Percentiles rank a stretch among this genome's conserved stretches.
Evolutionary conservation across 148 eudicot species (phyloP).

Genomic region (Rhododendron molle): DNA sequence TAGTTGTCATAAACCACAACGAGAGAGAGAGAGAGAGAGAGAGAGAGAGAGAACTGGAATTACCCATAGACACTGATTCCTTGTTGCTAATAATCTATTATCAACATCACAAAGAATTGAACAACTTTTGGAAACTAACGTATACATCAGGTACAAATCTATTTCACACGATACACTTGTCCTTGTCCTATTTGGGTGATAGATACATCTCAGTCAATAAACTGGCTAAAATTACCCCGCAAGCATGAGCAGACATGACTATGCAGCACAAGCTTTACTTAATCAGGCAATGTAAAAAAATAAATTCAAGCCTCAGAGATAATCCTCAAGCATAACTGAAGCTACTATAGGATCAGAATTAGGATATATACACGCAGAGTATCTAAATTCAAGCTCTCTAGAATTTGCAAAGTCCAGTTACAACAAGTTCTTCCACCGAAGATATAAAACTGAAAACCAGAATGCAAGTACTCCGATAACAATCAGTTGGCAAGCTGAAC

Average conservation of each 20-base stretch:
- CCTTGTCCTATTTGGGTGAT: too few relatives aligned
- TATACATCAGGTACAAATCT: neutral
- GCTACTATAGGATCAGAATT: neutral
- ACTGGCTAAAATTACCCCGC: neutral
- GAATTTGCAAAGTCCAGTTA: neutral
- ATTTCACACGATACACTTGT: neutral
- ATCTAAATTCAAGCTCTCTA: neutral
- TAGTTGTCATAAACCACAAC: neutral
- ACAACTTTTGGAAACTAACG: neutral
- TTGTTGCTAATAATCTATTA: neutral
- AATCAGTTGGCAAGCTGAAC: neutral
- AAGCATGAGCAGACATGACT: neutral
- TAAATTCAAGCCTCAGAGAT: neutral
- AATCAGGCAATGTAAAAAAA: neutral
- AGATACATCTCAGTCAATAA: slow-evolving; percentile 3
- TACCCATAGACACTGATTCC: neutral
- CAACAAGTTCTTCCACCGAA: neutral
- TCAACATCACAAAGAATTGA: neutral
- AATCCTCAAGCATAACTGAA: neutral
- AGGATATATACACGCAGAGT: neutral
- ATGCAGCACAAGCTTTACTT: neutral
- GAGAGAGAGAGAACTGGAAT: neutral
- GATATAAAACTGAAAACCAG: neutral
- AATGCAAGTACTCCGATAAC: neutral
- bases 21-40: neutral